Percentiles rank a stretch among this genome's conserved stretches.
These are phyloP conservation scores for Capsicum baccatum DNA, from an alignment of 257 asterid species.

Conservation along the genomic window DNA sequence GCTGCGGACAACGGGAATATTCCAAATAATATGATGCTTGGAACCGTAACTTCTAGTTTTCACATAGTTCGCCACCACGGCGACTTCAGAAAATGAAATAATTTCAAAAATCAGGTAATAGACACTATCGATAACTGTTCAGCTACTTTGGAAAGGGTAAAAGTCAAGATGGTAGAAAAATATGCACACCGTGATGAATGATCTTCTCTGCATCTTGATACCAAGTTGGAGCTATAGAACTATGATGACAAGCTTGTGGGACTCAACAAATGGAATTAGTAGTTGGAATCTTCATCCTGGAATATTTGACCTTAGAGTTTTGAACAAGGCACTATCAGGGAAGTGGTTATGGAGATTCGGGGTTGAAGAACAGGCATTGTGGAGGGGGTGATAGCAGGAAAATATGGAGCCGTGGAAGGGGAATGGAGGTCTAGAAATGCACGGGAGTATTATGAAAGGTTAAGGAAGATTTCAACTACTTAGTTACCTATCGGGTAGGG, in stretches of 20 bases:
- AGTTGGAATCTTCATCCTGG: not conserved
- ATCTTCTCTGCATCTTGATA: conserved; percentile 4
- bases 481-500: not conserved
- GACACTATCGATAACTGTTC: not conserved
- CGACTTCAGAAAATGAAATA: conserved; percentile 17
- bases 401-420: not conserved
- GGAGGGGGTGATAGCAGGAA: not conserved
- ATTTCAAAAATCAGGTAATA: not conserved
- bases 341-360: not conserved
- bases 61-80: not conserved
- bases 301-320: not conserved
- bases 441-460: not conserved
- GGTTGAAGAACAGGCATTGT: not conserved
- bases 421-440: conserved; percentile 21
- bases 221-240: not conserved
- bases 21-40: conserved; percentile 15
- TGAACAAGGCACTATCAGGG: conserved; percentile 6
- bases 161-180: not conserved
- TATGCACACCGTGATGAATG: not conserved
- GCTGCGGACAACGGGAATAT: not conserved
- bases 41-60: conserved; percentile 1
- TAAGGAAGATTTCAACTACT: not conserved
- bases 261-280: not conserved
- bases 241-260: not conserved
- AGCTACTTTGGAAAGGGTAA: not conserved